These are phyloP conservation scores for Hymenoscyphus fructigenus DNA, from an alignment of 2,329 filamentous ascomycete genomes.

Conservation along the genomic window DNA sequence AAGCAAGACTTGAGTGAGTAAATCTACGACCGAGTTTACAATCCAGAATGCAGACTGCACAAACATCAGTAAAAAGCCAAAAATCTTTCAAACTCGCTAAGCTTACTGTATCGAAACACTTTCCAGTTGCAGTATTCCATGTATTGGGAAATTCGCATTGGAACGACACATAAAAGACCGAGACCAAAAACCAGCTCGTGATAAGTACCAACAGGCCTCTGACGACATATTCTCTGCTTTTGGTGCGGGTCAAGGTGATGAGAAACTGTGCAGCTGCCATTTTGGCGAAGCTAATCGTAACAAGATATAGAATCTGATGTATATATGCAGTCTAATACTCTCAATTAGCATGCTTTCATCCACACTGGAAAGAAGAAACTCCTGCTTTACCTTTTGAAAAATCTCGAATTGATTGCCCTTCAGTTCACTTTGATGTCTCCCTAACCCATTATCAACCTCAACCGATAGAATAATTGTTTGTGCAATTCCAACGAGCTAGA, in stretches of 20 bases:
- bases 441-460: background rate
- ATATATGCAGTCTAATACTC: background rate
- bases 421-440: background rate
- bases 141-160: background rate
- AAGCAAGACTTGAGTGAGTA: background rate
- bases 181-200: background rate
- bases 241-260: constrained; percentile 2
- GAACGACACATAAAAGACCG: background rate
- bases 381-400: background rate
- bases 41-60: background rate
- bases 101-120: background rate
- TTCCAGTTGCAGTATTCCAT: background rate
- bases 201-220: background rate
- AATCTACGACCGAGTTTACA: background rate
- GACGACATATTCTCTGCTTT: background rate
- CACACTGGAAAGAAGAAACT: too few relatives aligned
- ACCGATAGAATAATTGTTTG: background rate
- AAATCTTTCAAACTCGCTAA: background rate
- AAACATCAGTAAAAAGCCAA: background rate
- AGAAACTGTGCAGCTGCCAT: constrained; percentile 6
- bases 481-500: background rate
- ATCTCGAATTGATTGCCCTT: background rate
- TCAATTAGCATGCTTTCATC: background rate
- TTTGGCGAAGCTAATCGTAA: background rate
- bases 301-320: background rate